Evolutionary conservation across 305 asterid species (phyloP), one percentile per base, ranked within the genome.

Genomic region (Fraxinus sp.): DNA sequence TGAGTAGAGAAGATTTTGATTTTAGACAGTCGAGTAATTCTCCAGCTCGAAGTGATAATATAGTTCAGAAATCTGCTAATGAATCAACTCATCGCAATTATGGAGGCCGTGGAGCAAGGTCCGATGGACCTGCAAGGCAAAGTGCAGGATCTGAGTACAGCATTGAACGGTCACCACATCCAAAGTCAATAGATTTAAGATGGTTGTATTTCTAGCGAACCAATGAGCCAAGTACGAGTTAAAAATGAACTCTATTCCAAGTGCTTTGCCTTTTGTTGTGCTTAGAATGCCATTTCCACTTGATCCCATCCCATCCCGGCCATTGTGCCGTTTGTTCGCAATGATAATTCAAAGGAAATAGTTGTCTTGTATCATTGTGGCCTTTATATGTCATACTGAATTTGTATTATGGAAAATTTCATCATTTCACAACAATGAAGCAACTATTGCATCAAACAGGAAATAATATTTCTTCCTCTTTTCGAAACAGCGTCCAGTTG

Each of bases 61-160:
- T 28, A 74, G 89, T 84, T 6, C 74, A 57, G 18, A 78, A 72
- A 55, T 39, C 68, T 55, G 59, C 78, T 49, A 79, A 41, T 26
- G 92, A 84, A 7, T 81, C 90, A 33, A 77, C 81, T 36, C 77
- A 46, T 77, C 83, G 36, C 5, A 39, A 28, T 77, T 80, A 86
- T 80, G 91, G 89, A 28, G 91, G 91, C 5, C 87, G 87, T 64
- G 92, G 82, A 28, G 83, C 84, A 76, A 87, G 85, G 84, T 73
- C 87, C 13, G 87, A 84, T 71, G 88, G 89, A 26, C 41, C 90
- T 9, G 77, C 90, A 18, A 85, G 88, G 86, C 80, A 86, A 75
- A 88, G 87, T 81, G 73, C 28, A 0, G 92, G 89, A 43, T 86
- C 90, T 0, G n/a, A n/a, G n/a, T n/a, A n/a, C n/a, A n/a, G n/a